Evolutionary conservation across 768 basidiomycete genomes (phyloP).

Genomic region (Lactarius psammicola): DNA sequence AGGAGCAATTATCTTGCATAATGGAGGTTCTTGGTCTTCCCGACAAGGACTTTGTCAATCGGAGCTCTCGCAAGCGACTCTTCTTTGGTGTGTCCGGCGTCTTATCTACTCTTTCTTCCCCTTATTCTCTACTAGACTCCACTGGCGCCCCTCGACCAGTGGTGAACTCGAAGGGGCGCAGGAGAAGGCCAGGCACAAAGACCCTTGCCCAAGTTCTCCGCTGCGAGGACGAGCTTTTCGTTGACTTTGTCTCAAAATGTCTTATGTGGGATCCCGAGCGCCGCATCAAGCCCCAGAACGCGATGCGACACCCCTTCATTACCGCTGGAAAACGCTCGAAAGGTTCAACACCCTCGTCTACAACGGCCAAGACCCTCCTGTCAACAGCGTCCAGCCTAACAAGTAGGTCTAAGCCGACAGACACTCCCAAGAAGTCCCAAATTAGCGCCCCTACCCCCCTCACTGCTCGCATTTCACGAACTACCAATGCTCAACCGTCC

Average conservation of each 20-base stretch:
- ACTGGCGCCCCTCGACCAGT: constrained; percentile 92
- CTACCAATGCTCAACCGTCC: constrained; percentile 49
- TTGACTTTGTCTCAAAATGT: constrained; percentile 97
- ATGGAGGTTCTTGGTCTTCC: constrained; percentile 98
- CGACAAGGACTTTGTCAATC: constrained; percentile 92
- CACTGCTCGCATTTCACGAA: constrained; percentile 70
- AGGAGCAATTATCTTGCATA: constrained; percentile 96
- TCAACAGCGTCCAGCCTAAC: constrained; percentile 58
- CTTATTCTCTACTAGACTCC: constrained; percentile 56
- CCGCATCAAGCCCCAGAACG: constrained; percentile 89
- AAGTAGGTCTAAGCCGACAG: constrained; percentile 55
- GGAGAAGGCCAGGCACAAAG: constrained; percentile 89
- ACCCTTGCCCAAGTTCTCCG: constrained; percentile 85
- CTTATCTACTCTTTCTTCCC: not conserved
- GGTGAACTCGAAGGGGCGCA: constrained; percentile 93
- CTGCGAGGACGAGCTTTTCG: constrained; percentile 90
- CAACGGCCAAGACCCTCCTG: constrained; percentile 53
- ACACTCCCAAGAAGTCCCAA: constrained; percentile 85
- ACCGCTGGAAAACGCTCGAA: constrained; percentile 57
- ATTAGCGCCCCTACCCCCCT: constrained; percentile 88
- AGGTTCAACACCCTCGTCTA: constrained; percentile 41
- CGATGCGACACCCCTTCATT: constrained; percentile 89
- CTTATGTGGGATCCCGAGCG: constrained; percentile 98
- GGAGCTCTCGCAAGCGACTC: constrained; percentile 87
- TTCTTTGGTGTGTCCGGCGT: constrained; percentile 77